These are phyloP conservation scores for Dendrobium nobile DNA, from an alignment of 106 monocot species.

Conservation along the genomic window DNA sequence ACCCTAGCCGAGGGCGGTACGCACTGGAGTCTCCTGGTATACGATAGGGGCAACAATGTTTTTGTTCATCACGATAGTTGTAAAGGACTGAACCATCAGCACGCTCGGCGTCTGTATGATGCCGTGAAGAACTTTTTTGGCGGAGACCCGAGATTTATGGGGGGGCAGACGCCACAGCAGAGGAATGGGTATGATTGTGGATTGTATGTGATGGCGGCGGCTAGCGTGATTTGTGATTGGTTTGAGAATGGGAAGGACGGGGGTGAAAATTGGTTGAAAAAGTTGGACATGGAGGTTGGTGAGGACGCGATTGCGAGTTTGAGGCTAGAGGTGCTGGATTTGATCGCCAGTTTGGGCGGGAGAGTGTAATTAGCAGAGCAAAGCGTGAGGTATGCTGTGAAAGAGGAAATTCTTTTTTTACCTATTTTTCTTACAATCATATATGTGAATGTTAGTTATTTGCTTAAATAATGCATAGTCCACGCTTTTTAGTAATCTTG, in stretches of 20 bases:
- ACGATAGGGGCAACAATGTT: constrained; percentile 10
- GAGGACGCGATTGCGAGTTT: constrained; percentile 12
- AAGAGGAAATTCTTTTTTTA: not conserved
- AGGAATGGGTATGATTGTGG: constrained; percentile 82
- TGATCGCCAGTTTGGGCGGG: constrained; percentile 25
- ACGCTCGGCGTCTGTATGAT: constrained; percentile 32
- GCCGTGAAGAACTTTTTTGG: constrained; percentile 29
- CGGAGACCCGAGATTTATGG: constrained; percentile 11
- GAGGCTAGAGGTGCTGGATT: constrained; percentile 24
- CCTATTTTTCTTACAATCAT: not conserved
- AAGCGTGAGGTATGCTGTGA: not conserved
- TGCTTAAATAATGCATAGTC: not conserved
- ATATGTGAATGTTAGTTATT: not conserved
- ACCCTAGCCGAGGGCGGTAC: constrained; percentile 44
- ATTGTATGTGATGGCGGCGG: constrained; percentile 53
- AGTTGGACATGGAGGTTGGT: constrained; percentile 25
- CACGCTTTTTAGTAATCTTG: too few relatives aligned
- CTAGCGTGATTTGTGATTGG: constrained; percentile 47
- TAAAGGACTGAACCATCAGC: constrained; percentile 15
- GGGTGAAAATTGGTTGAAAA: constrained; percentile 21
- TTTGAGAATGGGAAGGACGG: not conserved
- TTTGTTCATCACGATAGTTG: constrained; percentile 81
- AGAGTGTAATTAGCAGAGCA: not conserved
- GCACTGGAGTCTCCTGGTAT: constrained; percentile 83
- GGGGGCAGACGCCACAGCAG: constrained; percentile 56